Evolutionary conservation across 169 alveolate species (phyloP), one percentile per base, ranked within the genome.

Genomic region (Plasmodium coatneyi): DNA sequence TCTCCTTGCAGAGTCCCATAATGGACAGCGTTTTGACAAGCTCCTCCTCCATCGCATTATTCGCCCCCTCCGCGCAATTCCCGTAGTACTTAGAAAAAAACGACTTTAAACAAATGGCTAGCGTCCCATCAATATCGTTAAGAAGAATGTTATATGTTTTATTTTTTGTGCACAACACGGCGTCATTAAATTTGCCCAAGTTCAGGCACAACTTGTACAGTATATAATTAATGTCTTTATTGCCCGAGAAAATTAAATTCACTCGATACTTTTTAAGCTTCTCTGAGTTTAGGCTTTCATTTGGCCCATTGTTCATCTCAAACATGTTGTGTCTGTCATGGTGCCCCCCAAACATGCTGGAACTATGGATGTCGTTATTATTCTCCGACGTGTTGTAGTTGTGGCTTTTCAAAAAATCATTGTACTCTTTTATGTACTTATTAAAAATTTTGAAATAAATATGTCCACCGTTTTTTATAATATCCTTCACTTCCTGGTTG

Each of bases 101-200:
- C 0, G 94, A 54, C 30, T 89, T 79, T n/a, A 89, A 70, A 30
- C 94, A 89, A 19, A 89, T 89, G 39, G 94, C 90, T n/a, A 89
- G 32, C 46, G 94, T 89, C 25, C 94, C 94, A 25, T 89, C 94
- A 14, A 89, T 80, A 89, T 89, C 94, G 52, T 89, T 89, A 66
- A 89, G 43, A 34, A 89, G 49, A 19, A 89, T 89, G 49, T 79
- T 89, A 28, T 56, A 89, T 5, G 94, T 89, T 79, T 89, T 89
- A 78, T 89, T 89, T 66, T 60, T 89, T 0, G 94, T 89, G 71
- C 94, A 89, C 34, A 89, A 71, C 1, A 89, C 94, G n/a, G 82
- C 94, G 49, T 89, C 94, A 43, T 89, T 79, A n/a, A 89, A 56
- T 79, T 66, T 54, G 1, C 94, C 94, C 36, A 89, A 56, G 71